Conservation (phyloP, 2,329 filamentous ascomycete genomes). For the Teratosphaeria zuluensis region DNA sequence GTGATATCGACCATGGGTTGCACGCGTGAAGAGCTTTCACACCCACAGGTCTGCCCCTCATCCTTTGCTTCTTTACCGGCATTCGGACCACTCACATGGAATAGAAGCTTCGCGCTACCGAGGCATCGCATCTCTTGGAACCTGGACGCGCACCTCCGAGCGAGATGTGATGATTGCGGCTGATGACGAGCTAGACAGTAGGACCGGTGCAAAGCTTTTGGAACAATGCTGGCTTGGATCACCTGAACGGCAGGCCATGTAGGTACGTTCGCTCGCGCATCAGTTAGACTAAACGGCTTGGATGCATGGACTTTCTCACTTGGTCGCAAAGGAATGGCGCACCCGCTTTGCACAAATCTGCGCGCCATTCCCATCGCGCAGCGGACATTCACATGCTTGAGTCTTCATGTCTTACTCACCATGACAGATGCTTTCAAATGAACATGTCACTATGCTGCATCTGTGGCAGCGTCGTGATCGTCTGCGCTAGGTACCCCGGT, state of each 20-base stretch:
- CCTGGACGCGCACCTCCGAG: not conserved
- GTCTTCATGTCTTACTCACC: not conserved
- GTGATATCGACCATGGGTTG: not conserved
- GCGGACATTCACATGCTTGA: not conserved
- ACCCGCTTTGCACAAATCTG: not conserved
- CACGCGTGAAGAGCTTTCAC: not conserved
- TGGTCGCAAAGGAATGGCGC: not conserved
- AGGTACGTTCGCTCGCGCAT: not conserved
- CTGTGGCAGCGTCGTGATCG: not conserved
- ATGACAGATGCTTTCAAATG: not conserved
- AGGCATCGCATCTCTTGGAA: not conserved
- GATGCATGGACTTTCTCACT: not conserved
- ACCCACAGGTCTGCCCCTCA: not conserved
- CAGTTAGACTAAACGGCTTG: not conserved
- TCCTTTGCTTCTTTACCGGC: not conserved
- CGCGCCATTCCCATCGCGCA: not conserved
- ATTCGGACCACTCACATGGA: not conserved
- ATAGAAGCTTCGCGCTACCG: not conserved
- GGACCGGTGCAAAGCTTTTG: not conserved
- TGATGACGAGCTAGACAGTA: not conserved
- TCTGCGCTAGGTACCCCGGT: not conserved
- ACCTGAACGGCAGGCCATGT: not conserved
- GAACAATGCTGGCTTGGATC: not conserved
- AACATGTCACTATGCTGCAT: not conserved
- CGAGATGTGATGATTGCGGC: not conserved